These are phyloP conservation scores for Boletus pseudo-olivaceus DNA, from an alignment of 768 basidiomycete species.

Conservation along the genomic window DNA sequence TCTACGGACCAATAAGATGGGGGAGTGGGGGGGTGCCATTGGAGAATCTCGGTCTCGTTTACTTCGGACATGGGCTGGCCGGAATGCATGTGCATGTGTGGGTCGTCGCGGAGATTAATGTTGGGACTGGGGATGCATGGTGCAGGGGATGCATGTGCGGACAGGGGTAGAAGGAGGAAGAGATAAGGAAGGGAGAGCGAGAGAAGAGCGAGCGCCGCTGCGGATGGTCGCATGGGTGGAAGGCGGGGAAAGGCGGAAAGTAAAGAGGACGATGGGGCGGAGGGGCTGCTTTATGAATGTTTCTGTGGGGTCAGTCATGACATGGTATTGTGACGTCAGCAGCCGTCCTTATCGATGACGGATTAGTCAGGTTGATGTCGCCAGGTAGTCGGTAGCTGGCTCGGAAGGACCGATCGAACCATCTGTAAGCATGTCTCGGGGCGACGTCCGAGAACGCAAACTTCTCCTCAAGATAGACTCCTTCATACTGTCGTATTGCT, in stretches of 20 bases:
- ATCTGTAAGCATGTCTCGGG: no score
- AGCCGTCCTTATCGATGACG: no score
- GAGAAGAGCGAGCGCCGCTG: neutral
- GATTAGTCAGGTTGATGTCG: no score
- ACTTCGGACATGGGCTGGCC: conserved; percentile 54
- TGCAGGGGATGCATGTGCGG: conserved; percentile 11
- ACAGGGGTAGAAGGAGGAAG: conserved; percentile 18
- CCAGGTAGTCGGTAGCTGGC: no score
- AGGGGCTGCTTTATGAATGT: conserved; percentile 12
- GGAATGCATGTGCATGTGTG: conserved; percentile 46
- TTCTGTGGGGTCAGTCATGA: neutral
- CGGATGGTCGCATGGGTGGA: conserved; percentile 8
- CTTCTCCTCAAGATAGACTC: conserved; percentile 61
- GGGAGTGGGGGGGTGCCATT: conserved; percentile 65
- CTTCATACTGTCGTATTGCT: conserved; percentile 69
- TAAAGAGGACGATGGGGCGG: neutral
- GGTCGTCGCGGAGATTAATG: conserved; percentile 25
- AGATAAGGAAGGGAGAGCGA: neutral
- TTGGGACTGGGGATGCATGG: neutral
- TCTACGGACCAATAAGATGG: conserved; percentile 84
- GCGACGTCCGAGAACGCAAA: conserved; percentile 45
- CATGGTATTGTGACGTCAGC: conserved; percentile 14
- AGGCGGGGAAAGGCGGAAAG: no score
- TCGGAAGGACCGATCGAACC: no score
- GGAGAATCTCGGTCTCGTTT: conserved; percentile 73